These are phyloP conservation scores for Suhomyces ambrosiae DNA, from an alignment of 1,139 yeast species.

Conservation along the genomic window DNA sequence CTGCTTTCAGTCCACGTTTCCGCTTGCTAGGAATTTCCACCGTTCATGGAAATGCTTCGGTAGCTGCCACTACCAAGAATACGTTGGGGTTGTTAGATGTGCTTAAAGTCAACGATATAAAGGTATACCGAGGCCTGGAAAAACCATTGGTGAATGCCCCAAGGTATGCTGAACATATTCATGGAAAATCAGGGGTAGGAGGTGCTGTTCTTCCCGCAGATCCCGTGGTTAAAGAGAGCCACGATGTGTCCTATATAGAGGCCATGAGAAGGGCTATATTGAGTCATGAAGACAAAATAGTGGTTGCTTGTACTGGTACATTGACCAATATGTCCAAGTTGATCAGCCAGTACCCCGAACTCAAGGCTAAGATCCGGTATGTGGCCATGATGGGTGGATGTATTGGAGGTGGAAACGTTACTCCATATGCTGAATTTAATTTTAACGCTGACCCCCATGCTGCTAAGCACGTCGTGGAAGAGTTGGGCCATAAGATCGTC, in stretches of 20 bases:
- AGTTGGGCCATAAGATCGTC: conserved; percentile 51
- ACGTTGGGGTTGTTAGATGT: conserved; percentile 68
- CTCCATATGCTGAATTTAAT: conserved; percentile 76
- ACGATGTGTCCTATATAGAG: conserved; percentile 49
- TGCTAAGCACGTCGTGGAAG: conserved; percentile 58
- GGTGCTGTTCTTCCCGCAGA: conserved; percentile 63
- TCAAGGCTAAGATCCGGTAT: conserved; percentile 46
- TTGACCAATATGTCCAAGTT: conserved; percentile 68
- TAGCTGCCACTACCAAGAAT: conserved; percentile 67
- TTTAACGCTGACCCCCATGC: conserved; percentile 77
- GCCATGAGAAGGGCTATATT: conserved; percentile 58
- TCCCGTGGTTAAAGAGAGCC: conserved; percentile 30
- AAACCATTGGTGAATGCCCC: conserved; percentile 56
- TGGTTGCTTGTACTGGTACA: conserved; percentile 71
- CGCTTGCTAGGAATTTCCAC: conserved; percentile 75
- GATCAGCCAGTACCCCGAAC: conserved; percentile 53
- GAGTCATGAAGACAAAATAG: conserved; percentile 46
- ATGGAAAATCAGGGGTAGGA: conserved; percentile 75
- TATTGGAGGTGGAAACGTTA: conserved; percentile 45
- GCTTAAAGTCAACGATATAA: conserved; percentile 46
- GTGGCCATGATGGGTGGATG: conserved; percentile 82
- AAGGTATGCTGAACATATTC: conserved; percentile 62
- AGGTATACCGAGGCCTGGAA: conserved; percentile 68
- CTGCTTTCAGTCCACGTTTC: conserved; percentile 60
- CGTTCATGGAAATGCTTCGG: conserved; percentile 77